These are phyloP conservation scores for Ceratocystis destructans DNA, from an alignment of 2,329 filamentous ascomycete species.

Conservation along the genomic window DNA sequence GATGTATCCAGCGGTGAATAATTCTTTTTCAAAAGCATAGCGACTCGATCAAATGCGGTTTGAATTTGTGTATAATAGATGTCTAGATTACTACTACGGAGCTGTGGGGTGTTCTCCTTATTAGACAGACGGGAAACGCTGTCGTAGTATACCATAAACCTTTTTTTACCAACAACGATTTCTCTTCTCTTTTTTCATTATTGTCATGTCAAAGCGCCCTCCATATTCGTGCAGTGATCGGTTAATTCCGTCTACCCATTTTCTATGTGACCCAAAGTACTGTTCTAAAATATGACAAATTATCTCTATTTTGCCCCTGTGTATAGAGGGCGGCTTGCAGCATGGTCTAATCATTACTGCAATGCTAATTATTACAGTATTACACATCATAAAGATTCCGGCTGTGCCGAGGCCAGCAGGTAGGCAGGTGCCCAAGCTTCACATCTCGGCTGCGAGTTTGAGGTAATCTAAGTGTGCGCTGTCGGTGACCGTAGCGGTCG, in stretches of 20 bases:
- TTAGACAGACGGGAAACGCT: slow-evolving; percentile 3
- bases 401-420: slow-evolving; percentile 22
- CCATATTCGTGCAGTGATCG: too few species aligned
- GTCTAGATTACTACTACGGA: slow-evolving; percentile 19
- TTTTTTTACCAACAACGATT: slow-evolving; percentile 5
- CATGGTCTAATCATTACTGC: background rate
- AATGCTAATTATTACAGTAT: background rate
- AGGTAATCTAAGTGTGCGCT: slow-evolving; percentile 23
- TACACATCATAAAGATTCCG: background rate
- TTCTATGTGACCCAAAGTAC: too few species aligned
- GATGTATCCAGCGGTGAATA: slow-evolving; percentile 7
- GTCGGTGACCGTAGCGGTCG: slow-evolving; percentile 37
- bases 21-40: slow-evolving; percentile 7
- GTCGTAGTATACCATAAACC: slow-evolving; percentile 7
- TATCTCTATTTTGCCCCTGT: background rate
- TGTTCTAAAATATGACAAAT: background rate
- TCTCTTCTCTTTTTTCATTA: background rate
- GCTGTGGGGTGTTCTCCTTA: slow-evolving; percentile 1
- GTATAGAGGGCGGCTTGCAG: background rate
- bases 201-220: too few species aligned
- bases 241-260: too few species aligned
- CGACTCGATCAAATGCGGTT: slow-evolving; percentile 5
- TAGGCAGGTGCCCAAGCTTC: background rate
- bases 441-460: slow-evolving; percentile 16
- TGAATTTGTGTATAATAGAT: slow-evolving; percentile 20